Conservation (phyloP, 1,284 basidiomycete species). For the Puccinia novopanici region DNA sequence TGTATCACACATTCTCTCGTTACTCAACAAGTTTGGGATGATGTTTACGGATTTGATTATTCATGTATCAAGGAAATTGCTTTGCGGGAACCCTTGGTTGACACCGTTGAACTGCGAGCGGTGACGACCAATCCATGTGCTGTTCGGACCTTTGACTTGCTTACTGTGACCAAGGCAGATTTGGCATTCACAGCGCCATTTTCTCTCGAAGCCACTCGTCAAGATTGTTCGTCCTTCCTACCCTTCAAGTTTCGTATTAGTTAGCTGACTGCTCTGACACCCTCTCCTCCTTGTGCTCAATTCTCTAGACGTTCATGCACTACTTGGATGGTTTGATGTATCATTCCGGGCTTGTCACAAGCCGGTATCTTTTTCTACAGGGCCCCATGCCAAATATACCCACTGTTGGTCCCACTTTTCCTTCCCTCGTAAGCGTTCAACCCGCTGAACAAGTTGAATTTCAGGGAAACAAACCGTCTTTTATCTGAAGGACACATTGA, state of each 20-base stretch:
- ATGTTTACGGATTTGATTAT: conserved; percentile 99
- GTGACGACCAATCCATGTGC: conserved; percentile 86
- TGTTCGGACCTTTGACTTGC: conserved; percentile 78
- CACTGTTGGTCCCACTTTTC: background rate
- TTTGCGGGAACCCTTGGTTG: conserved; percentile 90
- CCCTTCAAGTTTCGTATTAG: conserved; percentile 33
- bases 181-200: conserved; percentile 82
- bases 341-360: conserved; percentile 95
- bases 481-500: conserved; percentile 76
- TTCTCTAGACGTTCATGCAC: conserved; percentile 91
- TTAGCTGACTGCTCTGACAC: conserved; percentile 20
- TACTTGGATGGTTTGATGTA: conserved; percentile 99
- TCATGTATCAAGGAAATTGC: conserved; percentile 99
- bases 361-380: conserved; percentile 90
- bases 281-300: background rate
- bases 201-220: conserved; percentile 77
- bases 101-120: conserved; percentile 91
- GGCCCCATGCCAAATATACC: conserved; percentile 77
- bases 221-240: conserved; percentile 73
- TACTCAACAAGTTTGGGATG: conserved; percentile 82
- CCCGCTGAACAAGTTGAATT: conserved; percentile 56
- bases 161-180: conserved; percentile 92
- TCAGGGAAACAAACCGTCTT: conserved; percentile 82
- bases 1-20: too few species aligned
- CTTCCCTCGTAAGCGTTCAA: conserved; percentile 77